Evolutionary conservation across 2,329 filamentous ascomycete species (phyloP).

Genomic region (Pestalotiopsis sp.): DNA sequence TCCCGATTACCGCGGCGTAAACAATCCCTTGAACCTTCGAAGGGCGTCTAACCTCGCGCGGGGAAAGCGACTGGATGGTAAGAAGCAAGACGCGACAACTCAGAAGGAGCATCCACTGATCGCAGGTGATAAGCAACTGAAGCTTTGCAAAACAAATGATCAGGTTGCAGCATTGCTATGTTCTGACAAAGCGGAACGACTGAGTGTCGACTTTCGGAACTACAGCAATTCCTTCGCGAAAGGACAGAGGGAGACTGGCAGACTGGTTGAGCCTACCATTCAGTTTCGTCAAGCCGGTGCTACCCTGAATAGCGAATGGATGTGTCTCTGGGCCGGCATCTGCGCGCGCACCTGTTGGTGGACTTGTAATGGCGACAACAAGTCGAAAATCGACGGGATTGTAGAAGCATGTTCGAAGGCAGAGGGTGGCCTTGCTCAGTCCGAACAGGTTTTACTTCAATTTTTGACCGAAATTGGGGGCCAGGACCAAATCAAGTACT

Average conservation of each 20-base stretch:
- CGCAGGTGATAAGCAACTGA: not conserved
- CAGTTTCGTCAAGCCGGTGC: constrained; percentile 2
- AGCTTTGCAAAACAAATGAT: not conserved
- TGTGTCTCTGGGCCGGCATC: not conserved
- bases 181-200: not conserved
- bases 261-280: not conserved
- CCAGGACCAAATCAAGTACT: not conserved
- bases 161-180: not conserved
- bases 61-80: too few species aligned
- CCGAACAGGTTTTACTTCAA: not conserved
- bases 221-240: not conserved
- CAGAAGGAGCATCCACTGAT: not conserved
- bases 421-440: not conserved
- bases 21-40: not conserved
- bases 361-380: not conserved
- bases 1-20: not conserved
- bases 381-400: not conserved
- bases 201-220: not conserved
- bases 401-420: not conserved
- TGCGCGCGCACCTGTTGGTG: not conserved
- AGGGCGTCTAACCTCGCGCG: not conserved
- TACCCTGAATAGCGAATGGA: not conserved
- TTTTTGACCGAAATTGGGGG: not conserved
- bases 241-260: not conserved
- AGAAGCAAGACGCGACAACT: too few species aligned